These are phyloP conservation scores for Venturia carpophila DNA, from an alignment of 2,329 filamentous ascomycete species.

Conservation along the genomic window DNA sequence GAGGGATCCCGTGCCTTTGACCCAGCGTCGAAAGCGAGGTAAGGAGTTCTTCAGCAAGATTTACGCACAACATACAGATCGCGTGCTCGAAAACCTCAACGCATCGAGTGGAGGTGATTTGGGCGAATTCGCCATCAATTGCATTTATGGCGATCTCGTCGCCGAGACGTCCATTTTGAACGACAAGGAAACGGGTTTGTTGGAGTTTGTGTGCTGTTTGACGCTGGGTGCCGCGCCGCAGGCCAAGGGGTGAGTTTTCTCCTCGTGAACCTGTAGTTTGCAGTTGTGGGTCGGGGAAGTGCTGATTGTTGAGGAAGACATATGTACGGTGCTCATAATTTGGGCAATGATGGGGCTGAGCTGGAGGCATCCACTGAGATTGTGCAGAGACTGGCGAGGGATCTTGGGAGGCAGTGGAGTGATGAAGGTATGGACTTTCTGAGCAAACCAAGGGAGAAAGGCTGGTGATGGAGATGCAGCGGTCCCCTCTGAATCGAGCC, in stretches of 20 bases:
- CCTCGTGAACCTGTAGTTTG: not conserved
- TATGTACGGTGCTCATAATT: too few species aligned
- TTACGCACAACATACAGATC: too few species aligned
- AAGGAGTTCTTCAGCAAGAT: constrained; percentile 18
- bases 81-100: too few species aligned
- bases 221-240: not conserved
- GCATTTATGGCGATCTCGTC: constrained; percentile 16
- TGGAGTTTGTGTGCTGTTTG: not conserved
- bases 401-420: constrained; percentile 6
- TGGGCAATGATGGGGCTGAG: not conserved
- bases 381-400: constrained; percentile 2
- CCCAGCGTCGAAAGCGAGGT: too few species aligned
- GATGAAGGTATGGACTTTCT: not conserved
- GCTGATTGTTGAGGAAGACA: not conserved
- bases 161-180: not conserved
- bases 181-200: not conserved
- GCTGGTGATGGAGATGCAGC: not conserved
- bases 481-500: too few species aligned
- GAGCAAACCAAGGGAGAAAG: not conserved
- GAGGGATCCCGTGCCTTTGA: too few species aligned
- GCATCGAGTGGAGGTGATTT: too few species aligned
- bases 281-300: not conserved
- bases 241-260: not conserved
- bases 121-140: constrained; percentile 18
- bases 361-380: not conserved